phyloP scores from a whole-genome alignment of 257 asterid species.

The Forsythia viridissima region DNA sequence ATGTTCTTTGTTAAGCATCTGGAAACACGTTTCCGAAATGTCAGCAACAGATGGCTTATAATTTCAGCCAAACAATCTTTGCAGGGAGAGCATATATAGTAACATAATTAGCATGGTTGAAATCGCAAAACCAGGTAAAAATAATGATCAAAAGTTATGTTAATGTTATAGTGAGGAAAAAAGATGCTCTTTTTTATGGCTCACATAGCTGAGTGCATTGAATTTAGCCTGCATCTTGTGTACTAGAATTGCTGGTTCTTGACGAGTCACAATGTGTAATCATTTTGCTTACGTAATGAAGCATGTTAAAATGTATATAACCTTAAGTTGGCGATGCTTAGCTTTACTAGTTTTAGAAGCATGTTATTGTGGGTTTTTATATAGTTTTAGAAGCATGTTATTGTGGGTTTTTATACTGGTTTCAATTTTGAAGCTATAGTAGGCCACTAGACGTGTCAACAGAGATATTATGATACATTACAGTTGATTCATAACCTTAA shows the following conservation, averaged over 20 bases:
- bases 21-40: constrained; percentile 11
- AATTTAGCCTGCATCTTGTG: neutral
- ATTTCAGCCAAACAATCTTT: neutral
- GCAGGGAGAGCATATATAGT: no score
- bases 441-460: neutral
- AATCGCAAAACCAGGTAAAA: no score
- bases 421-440: neutral
- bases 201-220: neutral
- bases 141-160: neutral
- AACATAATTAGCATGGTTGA: no score
- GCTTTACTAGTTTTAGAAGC: neutral
- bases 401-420: no score
- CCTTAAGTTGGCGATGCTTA: neutral
- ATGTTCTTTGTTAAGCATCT: constrained; percentile 98
- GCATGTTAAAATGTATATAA: neutral
- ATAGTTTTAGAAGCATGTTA: neutral
- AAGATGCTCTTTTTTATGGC: no score
- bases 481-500: neutral
- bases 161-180: no score
- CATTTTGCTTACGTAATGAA: neutral
- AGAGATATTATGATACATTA: neutral
- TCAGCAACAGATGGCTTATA: neutral
- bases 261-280: neutral
- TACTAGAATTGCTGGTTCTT: neutral
- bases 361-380: neutral